Conservation (phyloP, 116 monocot species). For the Zostera marina region DNA sequence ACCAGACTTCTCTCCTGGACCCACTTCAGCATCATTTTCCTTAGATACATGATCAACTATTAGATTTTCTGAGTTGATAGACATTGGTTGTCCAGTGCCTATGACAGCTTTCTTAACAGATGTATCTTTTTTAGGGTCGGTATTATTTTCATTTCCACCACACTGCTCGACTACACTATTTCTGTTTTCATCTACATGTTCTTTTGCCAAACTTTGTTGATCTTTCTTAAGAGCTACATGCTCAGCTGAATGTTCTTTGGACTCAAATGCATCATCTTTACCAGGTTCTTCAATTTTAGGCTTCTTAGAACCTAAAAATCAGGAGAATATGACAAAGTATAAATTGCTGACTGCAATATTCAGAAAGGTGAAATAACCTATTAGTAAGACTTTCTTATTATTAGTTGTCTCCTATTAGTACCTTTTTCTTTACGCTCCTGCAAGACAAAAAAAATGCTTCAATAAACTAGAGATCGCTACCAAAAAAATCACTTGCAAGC, state of each 20-base stretch:
- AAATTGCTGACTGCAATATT: background rate
- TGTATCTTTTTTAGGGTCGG: conserved; percentile 26
- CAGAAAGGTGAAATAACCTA: background rate
- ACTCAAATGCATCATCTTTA: conserved; percentile 7
- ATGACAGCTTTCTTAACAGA: conserved; percentile 22
- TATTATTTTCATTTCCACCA: conserved; percentile 6
- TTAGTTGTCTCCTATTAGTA: background rate
- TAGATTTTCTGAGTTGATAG: too few relatives aligned
- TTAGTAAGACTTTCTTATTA: background rate
- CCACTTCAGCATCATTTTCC: conserved; percentile 10
- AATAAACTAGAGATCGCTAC: background rate
- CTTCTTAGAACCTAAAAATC: conserved; percentile 14
- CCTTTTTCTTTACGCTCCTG: conserved; percentile 28
- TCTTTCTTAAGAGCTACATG: conserved; percentile 13
- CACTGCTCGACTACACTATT: background rate
- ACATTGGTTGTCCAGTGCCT: background rate
- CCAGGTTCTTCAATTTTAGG: conserved; percentile 9
- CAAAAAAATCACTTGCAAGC: background rate
- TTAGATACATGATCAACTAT: conserved; percentile 13
- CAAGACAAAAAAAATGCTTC: conserved; percentile 6
- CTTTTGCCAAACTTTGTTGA: conserved; percentile 10
- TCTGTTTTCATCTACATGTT: conserved; percentile 2
- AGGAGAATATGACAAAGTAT: background rate
- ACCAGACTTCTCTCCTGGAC: conserved; percentile 12
- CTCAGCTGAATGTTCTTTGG: conserved; percentile 15